Evolutionary conservation across 805 yeast genomes (phyloP), one percentile per base, ranked within the genome.

Genomic region (Metschnikowia gelsemii): DNA sequence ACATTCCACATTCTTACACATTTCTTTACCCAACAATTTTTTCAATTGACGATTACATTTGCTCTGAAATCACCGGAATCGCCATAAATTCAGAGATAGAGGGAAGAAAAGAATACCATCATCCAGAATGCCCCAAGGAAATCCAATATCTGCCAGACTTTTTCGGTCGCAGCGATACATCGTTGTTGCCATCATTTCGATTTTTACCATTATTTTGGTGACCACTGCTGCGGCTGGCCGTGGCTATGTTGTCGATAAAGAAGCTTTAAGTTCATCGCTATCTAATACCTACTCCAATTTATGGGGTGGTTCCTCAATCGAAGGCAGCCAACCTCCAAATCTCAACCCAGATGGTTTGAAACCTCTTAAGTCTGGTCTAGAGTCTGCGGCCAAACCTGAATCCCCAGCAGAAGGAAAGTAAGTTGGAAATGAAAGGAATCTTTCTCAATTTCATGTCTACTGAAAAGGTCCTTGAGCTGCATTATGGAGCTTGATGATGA

Each of bases 151-250:
- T 5, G 55, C 54, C 35, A 46, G 64, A 33, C 40, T 68, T 35
- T 63, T 68, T 49, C 54, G 64, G 40, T 58, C 63, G 8, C 72
- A 64, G 45, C 51, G 64, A 27, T 48, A 58, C 34, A 45, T 67
- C 18, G 46, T 57, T 5, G 11, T 61, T 11, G 23, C 52, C 5
- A 56, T 66, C 5, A 35, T 60, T 8, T 35, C 62, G 7, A 42
- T 48, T 12, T 54, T 68, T 20, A 34, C 57, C 1, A 13, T 52
- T 8, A 34, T 66, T 20, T 49, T 68, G 22, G 24, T 62, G 5
- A 45, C 66, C 11, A 56, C 66, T 1, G 56, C 66, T 1, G 19
- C 54, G 17, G 47, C 64, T 4, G 70, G 64, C 18, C 70, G 58
- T 41, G 40, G 54, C 16, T 57, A 58, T 32, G 49, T 49, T 32